Conservation (phyloP, 2,329 filamentous ascomycete species). For the Aspergillus calidoustus region DNA sequence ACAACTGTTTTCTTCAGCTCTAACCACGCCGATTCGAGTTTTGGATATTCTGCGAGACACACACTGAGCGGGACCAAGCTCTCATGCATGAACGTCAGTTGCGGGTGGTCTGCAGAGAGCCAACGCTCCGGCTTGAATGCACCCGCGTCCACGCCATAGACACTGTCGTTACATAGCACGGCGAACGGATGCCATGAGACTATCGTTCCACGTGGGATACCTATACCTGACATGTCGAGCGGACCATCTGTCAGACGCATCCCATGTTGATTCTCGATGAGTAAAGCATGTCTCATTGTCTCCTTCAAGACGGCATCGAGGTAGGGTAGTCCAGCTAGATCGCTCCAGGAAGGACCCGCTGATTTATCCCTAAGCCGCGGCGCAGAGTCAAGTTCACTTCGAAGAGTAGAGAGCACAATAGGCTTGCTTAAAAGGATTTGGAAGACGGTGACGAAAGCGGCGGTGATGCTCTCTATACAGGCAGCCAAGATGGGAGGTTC, state of each 20-base stretch:
- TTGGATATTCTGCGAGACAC: background rate
- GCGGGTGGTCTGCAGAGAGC: conserved; percentile 10
- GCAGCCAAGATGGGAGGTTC: background rate
- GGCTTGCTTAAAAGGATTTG: conserved; percentile 11
- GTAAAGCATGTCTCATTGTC: conserved; percentile 16
- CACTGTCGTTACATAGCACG: background rate
- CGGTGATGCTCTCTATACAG: conserved; percentile 3
- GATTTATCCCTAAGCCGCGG: background rate
- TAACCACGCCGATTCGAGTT: conserved; percentile 18
- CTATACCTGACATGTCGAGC: background rate
- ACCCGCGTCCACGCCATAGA: conserved; percentile 16
- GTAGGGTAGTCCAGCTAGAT: conserved; percentile 16
- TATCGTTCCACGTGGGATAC: conserved; percentile 11
- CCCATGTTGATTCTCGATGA: background rate
- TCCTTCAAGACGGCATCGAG: conserved; percentile 27
- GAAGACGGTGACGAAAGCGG: conserved; percentile 17
- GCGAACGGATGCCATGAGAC: conserved; percentile 17
- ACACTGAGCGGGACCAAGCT: conserved; percentile 13
- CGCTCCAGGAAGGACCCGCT: conserved; percentile 6
- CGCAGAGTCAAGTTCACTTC: conserved; percentile 17
- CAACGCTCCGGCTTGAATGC: conserved; percentile 25
- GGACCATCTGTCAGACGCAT: conserved; percentile 1
- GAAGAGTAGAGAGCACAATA: conserved; percentile 9
- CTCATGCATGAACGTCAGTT: conserved; percentile 17
- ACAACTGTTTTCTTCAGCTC: conserved; percentile 23